Base-by-base conservation (phyloP, 805 yeast species). In the Cyberlindnera misumaiensis region DNA sequence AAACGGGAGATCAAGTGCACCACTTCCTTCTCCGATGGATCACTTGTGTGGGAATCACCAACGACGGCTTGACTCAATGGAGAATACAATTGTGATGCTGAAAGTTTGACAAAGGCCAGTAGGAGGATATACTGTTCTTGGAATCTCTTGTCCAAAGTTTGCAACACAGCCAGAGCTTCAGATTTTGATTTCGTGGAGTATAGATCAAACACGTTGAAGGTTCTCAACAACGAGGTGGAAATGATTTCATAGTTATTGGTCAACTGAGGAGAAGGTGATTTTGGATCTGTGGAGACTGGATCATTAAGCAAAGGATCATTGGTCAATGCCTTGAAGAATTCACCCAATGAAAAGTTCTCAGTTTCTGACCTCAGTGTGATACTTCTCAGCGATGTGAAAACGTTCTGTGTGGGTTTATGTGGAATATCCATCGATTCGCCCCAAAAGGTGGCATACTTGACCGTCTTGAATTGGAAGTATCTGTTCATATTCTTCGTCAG, bases 391-490 rank as follows among this genome's bases (percentile, higher is more conserved):
- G 30, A 27, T 5, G 17, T 6, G 25, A 27, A 34, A 3, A 34
- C 36, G 22, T 34, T 26, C 17, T 34, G 27, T 12, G 36, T 17
- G 26, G 36, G 36, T n/a, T 34, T 34, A 17, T 27, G 31, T 15
- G 36, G 36, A 4, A 34, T 34, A 11, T 26, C 36, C 30, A 34
- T 16, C 12, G 36, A 27, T 11, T 34, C 36, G 11, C 30, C 30
- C 36, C 36, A 34, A 20, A 27, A 34, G n/a, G 36, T 34, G 13
- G 30, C 11, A 18, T 72, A 73, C 32, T 68, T 63, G 28, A 85
- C 68, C 40, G 72, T 76, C 54, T 81, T 83, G 42, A 74, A 80
- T 56, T 89, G 97, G 57, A 78, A 87, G 60, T 85, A 90, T 55
- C 97, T 78, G 46, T 86, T 80, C 49, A 88, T 70, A 18, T 80